These are phyloP conservation scores for Orychophragmus violaceus DNA, from an alignment of 345 rosid genomes.

Conservation along the genomic window DNA sequence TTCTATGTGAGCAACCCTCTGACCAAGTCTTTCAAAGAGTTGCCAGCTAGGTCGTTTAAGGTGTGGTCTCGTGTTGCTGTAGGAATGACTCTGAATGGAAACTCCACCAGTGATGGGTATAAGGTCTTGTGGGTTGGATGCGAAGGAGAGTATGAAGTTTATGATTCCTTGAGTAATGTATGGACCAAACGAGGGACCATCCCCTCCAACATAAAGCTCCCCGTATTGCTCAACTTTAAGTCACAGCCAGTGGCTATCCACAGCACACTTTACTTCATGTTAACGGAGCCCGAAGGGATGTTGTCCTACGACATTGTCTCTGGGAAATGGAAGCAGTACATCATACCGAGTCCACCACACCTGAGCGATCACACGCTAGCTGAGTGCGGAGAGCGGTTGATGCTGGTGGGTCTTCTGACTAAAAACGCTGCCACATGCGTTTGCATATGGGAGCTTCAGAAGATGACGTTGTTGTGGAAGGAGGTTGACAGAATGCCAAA, in stretches of 20 bases:
- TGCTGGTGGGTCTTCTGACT: constrained; percentile 87
- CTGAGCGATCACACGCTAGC: constrained; percentile 88
- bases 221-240: constrained; percentile 73
- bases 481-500: constrained; percentile 99
- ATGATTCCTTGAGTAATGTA: constrained; percentile 60
- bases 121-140: constrained; percentile 88
- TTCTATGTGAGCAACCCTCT: constrained; percentile 93
- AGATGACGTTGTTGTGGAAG: constrained; percentile 99
- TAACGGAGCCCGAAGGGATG: constrained; percentile 87
- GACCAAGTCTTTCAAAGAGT: constrained; percentile 68
- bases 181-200: constrained; percentile 82
- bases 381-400: constrained; percentile 67
- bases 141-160: constrained; percentile 91
- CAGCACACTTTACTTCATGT: constrained; percentile 73
- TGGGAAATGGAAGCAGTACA: constrained; percentile 71
- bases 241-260: constrained; percentile 78
- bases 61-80: constrained; percentile 93
- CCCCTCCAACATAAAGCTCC: constrained; percentile 67
- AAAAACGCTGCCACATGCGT: constrained; percentile 98
- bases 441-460: constrained; percentile 99
- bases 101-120: constrained; percentile 52
- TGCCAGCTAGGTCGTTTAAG: constrained; percentile 81
- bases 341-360: constrained; percentile 72
- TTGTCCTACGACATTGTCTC: constrained; percentile 67
- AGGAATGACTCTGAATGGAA: constrained; percentile 75